Percentiles rank a stretch among this genome's conserved stretches.
Conservation (phyloP, 805 yeast species). For the Kuraishia hungarica region DNA sequence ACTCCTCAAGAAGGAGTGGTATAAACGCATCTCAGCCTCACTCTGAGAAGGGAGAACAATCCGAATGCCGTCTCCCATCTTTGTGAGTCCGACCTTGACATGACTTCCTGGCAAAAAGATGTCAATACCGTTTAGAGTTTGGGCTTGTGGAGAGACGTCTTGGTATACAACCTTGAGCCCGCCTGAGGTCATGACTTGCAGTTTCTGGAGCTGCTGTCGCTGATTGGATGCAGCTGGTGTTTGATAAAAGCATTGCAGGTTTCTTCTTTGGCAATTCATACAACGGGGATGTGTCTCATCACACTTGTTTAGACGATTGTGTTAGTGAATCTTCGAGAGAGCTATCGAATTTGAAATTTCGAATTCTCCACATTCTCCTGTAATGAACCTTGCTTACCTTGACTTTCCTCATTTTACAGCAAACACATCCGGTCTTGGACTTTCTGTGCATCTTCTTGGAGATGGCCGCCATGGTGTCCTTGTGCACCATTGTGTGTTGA, state of each 20-base stretch:
- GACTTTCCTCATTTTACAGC: conserved; percentile 14
- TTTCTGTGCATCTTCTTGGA: conserved; percentile 10
- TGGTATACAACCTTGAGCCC: not conserved
- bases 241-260: conserved; percentile 1
- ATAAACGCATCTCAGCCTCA: not conserved
- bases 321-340: conserved; percentile 1
- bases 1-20: not conserved
- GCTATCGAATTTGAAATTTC: no score
- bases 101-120: not conserved
- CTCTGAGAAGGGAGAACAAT: conserved; percentile 1
- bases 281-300: conserved; percentile 16
- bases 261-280: conserved; percentile 13
- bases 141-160: not conserved
- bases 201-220: not conserved
- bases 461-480: not conserved
- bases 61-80: not conserved
- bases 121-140: not conserved
- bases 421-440: conserved; percentile 15
- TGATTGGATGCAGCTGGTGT: not conserved
- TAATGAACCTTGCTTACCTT: no score
- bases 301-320: conserved; percentile 9
- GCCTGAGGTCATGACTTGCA: not conserved
- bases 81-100: not conserved
- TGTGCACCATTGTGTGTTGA: not conserved
- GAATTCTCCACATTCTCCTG: no score